These are phyloP conservation scores for Zygosaccharomyces sapae DNA, from an alignment of 1,139 yeast species.

Conservation along the genomic window DNA sequence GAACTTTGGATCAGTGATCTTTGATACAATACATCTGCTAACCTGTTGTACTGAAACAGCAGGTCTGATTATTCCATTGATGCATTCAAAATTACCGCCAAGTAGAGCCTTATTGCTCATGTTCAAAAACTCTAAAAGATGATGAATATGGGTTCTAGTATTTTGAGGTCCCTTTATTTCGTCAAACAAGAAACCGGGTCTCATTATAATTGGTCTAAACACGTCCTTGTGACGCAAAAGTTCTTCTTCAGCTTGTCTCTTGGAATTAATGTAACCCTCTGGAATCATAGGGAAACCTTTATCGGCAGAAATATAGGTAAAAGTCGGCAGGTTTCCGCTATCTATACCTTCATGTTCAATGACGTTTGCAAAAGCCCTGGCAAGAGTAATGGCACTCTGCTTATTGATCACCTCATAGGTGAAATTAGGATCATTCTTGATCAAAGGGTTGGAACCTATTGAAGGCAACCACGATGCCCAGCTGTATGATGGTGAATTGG, in stretches of 20 bases:
- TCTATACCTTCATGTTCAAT: conserved; percentile 8
- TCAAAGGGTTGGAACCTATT: conserved; percentile 50
- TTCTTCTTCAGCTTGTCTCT: conserved; percentile 70
- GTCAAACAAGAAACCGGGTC: conserved; percentile 86
- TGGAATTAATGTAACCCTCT: conserved; percentile 65
- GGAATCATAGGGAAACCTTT: conserved; percentile 65
- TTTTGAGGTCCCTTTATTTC: conserved; percentile 38
- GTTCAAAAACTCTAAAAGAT: conserved; percentile 40
- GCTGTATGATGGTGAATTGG: conserved; percentile 8
- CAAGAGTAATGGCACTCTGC: conserved; percentile 64
- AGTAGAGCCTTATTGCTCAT: conserved; percentile 42
- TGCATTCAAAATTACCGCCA: conserved; percentile 31
- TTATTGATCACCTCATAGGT: conserved; percentile 64
- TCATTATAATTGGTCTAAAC: conserved; percentile 56
- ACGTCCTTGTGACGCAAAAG: conserved; percentile 37
- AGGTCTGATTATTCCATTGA: conserved; percentile 56
- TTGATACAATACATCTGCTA: conserved; percentile 54
- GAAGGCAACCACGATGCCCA: conserved; percentile 11
- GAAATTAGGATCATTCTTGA: conserved; percentile 40
- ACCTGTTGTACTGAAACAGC: conserved; percentile 66
- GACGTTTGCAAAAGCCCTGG: conserved; percentile 47
- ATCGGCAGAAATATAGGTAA: conserved; percentile 81
- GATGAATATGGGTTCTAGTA: conserved; percentile 37
- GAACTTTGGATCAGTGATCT: conserved; percentile 47
- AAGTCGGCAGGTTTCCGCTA: conserved; percentile 40